phyloP scores from a whole-genome alignment of 768 basidiomycete genomes.

The Boletus sp. region DNA sequence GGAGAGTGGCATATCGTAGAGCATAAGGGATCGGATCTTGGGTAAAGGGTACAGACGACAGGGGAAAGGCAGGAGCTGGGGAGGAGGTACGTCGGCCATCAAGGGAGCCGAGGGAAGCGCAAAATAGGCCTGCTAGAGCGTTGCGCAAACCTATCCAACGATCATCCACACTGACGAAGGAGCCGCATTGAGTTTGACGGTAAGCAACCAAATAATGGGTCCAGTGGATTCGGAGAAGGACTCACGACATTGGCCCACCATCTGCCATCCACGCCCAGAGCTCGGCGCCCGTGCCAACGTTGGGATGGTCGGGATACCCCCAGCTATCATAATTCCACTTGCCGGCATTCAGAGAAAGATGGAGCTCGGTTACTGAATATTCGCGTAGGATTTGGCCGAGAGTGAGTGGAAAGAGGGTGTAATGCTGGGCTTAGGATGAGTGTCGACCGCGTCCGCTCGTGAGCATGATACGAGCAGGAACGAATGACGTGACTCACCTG shows the following conservation, averaged over 20 bases:
- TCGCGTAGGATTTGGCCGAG: constrained; percentile 85
- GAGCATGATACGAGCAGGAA: background rate
- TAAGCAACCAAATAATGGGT: background rate
- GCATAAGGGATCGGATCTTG: constrained; percentile 39
- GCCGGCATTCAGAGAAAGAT: constrained; percentile 87
- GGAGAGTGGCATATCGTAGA: constrained; percentile 73
- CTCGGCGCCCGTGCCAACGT: constrained; percentile 84
- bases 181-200: background rate
- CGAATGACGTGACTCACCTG: constrained; percentile 40
- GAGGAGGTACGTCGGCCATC: constrained; percentile 75
- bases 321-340: constrained; percentile 87
- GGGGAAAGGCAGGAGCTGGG: constrained; percentile 60
- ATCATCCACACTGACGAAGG: constrained; percentile 54
- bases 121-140: constrained; percentile 90
- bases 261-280: constrained; percentile 93
- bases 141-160: constrained; percentile 88
- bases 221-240: background rate
- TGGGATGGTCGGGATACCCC: constrained; percentile 75
- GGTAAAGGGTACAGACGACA: constrained; percentile 54
- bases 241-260: constrained; percentile 49
- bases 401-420: constrained; percentile 80
- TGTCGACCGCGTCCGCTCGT: background rate
- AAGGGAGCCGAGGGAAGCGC: constrained; percentile 81
- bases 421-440: constrained; percentile 67
- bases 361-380: constrained; percentile 84